Base-by-base conservation (phyloP, 2,329 filamentous ascomycete species). In the Spiromastix sp. region DNA sequence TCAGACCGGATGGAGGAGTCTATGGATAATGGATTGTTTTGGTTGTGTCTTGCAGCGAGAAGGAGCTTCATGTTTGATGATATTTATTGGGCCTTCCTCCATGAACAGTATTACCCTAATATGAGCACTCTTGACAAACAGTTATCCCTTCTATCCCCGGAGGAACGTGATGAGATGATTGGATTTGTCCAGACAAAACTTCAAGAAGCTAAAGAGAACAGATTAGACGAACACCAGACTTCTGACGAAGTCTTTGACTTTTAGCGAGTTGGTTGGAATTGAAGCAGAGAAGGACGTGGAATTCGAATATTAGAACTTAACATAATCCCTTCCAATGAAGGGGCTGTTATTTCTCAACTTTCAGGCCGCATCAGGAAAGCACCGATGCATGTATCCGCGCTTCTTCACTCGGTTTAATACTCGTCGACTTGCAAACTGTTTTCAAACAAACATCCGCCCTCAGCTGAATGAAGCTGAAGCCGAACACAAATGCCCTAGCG, bases 11-110 rank as follows among this genome's bases (percentile, higher is more conserved):
- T 53, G 48, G 44, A 37, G 35, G 16, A 42, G 26, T 51, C 47
- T 17, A 32, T 49, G 40, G 42, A 49, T n/a, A 48, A 37, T 38
- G 39, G 44, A 16, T 39, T 45, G 24, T 51, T 52, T 32, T 54
- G 51, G 46, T 38, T 54, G 9, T 46, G 45, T 24, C 41, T 48
- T 32, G 48, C 48, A 8, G 46, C 48, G 42, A 41, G 43, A 32
- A 45, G 44, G 16, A 48, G 46, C 31, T 50, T 40, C 32, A 44
- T 45, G 42, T 46, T 53, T 25, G 47, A 53, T 42, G 38, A 36
- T n/a, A 31, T 36, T 20, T 36, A 36, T 36, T 36, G 34, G 34
- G 25, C 10, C 24, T 36, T 36, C 20, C 27, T 36, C 25, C 26
- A 36, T 17, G 34, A 36, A 30, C 27, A 30, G 19, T 30, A 36